Evolutionary conservation across 2,329 filamentous ascomycete genomes (phyloP), one percentile per base, ranked within the genome.

Genomic region (Orbilia oligospora): DNA sequence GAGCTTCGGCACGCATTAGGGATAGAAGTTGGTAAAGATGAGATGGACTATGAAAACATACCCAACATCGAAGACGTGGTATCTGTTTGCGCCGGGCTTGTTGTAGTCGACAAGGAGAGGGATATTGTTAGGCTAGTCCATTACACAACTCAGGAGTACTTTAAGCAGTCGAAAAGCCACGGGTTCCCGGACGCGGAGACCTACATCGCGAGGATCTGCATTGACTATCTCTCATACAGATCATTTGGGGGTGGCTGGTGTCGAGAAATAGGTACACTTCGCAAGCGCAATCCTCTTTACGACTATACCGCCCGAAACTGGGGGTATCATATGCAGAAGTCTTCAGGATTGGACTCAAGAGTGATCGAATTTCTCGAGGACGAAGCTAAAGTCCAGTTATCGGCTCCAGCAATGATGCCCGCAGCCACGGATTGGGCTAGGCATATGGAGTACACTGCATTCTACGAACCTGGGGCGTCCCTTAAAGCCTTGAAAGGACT

Each of bases 111-210:
- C 36, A 18, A 44, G 8, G 5, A 30, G 8, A 68, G 48, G 12
- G 6, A 55, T 4, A 18, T 44, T 12, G 33, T 68, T 16, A 46
- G 65, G 12, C 30, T 68, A 20, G 49, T 68, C 5, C 65, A 68
- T 14, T 51, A 68, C 30, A 68, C 65, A 2, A 14, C 65, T 2
- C 48, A 68, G 10, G 65, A 68, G 1, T 68, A 55, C 14, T 68
- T 68, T n/a, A n/a, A 44, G 18, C 30, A 18, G 5, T 38, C 36
- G 36, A 38, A 38, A 38, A 22, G 20, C 9, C 1, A 41, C 0
- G n/a, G 33, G 48, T 44, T 68, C 20, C 16, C 14, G 3, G 49
- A 46, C 5, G 30, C 33, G 16, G 18, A 55, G 5, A 20, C n/a
- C 6, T 18, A 38, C 18, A 55, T 68, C 5, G 49, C 49, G 3